These are phyloP conservation scores for Dactylellina sp. DNA, from an alignment of 2,329 filamentous ascomycete species.

Conservation along the genomic window DNA sequence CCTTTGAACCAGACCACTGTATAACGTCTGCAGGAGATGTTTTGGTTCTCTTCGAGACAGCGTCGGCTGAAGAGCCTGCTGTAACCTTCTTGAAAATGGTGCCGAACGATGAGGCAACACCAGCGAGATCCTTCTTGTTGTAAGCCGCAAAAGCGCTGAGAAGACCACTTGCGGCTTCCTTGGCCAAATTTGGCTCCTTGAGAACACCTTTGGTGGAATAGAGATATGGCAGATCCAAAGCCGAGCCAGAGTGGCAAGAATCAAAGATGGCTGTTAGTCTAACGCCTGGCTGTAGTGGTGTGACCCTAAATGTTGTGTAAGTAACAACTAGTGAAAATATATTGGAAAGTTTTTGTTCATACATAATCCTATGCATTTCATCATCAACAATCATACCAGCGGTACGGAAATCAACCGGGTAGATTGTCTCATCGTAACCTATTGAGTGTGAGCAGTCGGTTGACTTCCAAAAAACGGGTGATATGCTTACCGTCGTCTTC, in stretches of 20 bases:
- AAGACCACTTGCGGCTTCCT: conserved; percentile 79
- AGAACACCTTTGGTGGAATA: conserved; percentile 82
- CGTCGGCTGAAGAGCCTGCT: conserved; percentile 79
- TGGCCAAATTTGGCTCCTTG: conserved; percentile 83
- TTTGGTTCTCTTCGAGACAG: conserved; percentile 86
- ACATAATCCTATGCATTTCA: conserved; percentile 79
- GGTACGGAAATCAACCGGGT: conserved; percentile 77
- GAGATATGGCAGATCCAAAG: conserved; percentile 80
- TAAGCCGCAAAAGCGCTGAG: conserved; percentile 79
- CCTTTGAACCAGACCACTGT: conserved; percentile 98
- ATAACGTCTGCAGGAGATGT: conserved; percentile 95
- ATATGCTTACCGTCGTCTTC: conserved; percentile 74
- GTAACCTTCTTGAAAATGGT: conserved; percentile 89
- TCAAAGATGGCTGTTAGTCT: conserved; percentile 85
- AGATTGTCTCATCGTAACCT: conserved; percentile 79
- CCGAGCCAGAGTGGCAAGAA: conserved; percentile 82
- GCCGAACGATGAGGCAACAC: conserved; percentile 83
- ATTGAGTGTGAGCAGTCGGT: neutral
- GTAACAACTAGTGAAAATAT: neutral
- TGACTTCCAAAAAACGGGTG: neutral
- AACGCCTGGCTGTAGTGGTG: conserved; percentile 81
- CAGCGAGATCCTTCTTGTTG: conserved; percentile 82
- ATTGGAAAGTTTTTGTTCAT: neutral
- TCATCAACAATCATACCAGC: conserved; percentile 82
- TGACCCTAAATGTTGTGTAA: conserved; percentile 67